phyloP scores from a whole-genome alignment of 768 basidiomycete species.

The Boletus patriciae region DNA sequence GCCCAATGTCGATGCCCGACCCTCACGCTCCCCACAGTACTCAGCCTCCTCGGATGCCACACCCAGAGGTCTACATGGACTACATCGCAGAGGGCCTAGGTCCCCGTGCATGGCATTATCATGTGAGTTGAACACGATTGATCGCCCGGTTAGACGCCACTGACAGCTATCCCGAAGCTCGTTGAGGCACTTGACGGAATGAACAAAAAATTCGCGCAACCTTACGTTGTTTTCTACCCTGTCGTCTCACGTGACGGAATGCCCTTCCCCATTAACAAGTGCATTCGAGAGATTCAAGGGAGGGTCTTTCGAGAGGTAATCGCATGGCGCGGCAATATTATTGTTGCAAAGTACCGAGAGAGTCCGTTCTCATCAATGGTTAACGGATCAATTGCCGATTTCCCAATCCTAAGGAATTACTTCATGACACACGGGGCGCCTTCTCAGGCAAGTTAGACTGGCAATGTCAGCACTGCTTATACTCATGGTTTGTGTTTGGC shows the following conservation, averaged over 20 bases:
- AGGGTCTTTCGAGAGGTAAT: conserved; percentile 54
- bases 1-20: conserved; percentile 47
- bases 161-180: conserved; percentile 43
- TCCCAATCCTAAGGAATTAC: conserved; percentile 79
- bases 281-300: conserved; percentile 73
- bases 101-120: conserved; percentile 68
- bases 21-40: conserved; percentile 47
- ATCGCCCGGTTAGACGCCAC: conserved; percentile 19
- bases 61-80: conserved; percentile 86
- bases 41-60: conserved; percentile 64
- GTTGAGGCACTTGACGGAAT: conserved; percentile 77
- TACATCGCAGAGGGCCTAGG: conserved; percentile 75
- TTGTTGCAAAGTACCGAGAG: conserved; percentile 68
- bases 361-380: conserved; percentile 52
- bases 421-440: conserved; percentile 66
- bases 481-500: conserved; percentile 26
- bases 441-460: conserved; percentile 35
- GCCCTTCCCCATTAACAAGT: conserved; percentile 80
- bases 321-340: conserved; percentile 80
- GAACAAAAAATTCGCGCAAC: conserved; percentile 73
- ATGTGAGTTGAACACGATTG: conserved; percentile 44
- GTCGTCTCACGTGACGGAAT: conserved; percentile 73
- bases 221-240: conserved; percentile 83
- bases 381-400: conserved; percentile 80
- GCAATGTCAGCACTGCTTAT: conserved; percentile 9